phyloP scores from a whole-genome alignment of 2,329 filamentous ascomycete species.

The Exophiala spinifera region DNA sequence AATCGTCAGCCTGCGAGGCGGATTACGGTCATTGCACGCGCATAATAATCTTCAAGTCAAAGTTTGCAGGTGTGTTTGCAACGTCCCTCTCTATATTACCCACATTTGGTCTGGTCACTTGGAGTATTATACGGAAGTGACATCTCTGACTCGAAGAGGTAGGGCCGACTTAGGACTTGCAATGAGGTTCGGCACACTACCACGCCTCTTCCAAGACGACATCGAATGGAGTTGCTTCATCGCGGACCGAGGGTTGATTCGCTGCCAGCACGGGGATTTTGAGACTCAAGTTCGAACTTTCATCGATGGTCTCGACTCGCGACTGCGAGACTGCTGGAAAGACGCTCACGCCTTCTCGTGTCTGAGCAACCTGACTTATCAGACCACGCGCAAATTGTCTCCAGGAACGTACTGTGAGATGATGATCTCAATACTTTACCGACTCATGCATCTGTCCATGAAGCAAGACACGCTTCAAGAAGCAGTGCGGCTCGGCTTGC shows the following conservation, averaged over 20 bases:
- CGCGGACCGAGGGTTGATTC: neutral
- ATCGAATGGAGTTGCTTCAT: slow-evolving; percentile 6
- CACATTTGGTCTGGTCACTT: too few relatives aligned
- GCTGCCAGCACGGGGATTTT: neutral
- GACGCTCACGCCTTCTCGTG: slow-evolving; percentile 8
- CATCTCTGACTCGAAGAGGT: too few relatives aligned
- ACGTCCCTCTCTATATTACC: too few relatives aligned
- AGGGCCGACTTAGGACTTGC: slow-evolving; percentile 7
- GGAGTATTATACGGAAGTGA: too few relatives aligned
- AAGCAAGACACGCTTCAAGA: neutral
- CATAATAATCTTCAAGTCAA: slow-evolving; percentile 12
- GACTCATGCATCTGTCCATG: slow-evolving; percentile 8
- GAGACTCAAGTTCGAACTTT: neutral
- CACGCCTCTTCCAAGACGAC: slow-evolving; percentile 2
- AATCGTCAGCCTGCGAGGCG: slow-evolving; percentile 1
- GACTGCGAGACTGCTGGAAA: slow-evolving; percentile 6
- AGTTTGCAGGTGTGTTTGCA: slow-evolving; percentile 11
- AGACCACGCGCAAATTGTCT: slow-evolving; percentile 7
- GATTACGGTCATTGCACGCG: neutral
- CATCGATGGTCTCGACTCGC: neutral
- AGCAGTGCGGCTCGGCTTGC: neutral
- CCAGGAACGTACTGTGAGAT: slow-evolving; percentile 9
- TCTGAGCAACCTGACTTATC: slow-evolving; percentile 10
- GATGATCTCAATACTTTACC: slow-evolving; percentile 12
- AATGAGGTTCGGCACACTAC: neutral